Evolutionary conservation across 805 yeast genomes (phyloP), one percentile per base, ranked within the genome.

Genomic region (Grigorovia transvaalensis): DNA sequence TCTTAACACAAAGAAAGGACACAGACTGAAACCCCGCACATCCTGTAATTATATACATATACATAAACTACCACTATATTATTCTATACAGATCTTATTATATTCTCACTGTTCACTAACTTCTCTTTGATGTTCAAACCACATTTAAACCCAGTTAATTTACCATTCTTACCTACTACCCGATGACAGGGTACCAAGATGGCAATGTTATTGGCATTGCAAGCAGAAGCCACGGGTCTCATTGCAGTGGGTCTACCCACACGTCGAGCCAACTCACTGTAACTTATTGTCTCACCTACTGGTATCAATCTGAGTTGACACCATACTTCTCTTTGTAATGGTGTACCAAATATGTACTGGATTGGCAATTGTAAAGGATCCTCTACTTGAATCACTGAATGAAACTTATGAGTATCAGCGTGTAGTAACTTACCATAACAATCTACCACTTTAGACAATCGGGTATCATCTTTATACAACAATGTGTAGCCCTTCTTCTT

Each of bases 171-270:
- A 13, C 69, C 64, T 19, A 72, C 44, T 1, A 73, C 72, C 48
- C 76, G 58, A 57, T 74, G 78, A 56, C 78, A 74, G 1, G 79
- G 78, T 4, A 74, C 62, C 4, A 74, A 35, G 4, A 73, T 46
- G 2, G 76, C 72, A 11, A 74, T 56, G 27, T 62, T 63, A 56
- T 74, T 74, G 18, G 70, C 63, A 2, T 71, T 74, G 46, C 74
- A 68, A 2, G 75, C 72, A 44, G 66, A 65, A 0, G 74, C 78
- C 7, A 74, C 66, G 2, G 70, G 75, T 41, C 79, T 60, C 27
- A 65, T 62, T 12, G 70, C 63, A 0, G 55, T 62, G 0, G 68
- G 63, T 15, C 19, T 17, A 1, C 67, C 66, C n/a, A 73, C 49
- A 4, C 53, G 56, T 8, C 47, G 44, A 2, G 76, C 75, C 8